Evolutionary conservation across 2,329 filamentous ascomycete genomes (phyloP), one percentile per base, ranked within the genome.

Genomic region (Moelleriella libera): DNA sequence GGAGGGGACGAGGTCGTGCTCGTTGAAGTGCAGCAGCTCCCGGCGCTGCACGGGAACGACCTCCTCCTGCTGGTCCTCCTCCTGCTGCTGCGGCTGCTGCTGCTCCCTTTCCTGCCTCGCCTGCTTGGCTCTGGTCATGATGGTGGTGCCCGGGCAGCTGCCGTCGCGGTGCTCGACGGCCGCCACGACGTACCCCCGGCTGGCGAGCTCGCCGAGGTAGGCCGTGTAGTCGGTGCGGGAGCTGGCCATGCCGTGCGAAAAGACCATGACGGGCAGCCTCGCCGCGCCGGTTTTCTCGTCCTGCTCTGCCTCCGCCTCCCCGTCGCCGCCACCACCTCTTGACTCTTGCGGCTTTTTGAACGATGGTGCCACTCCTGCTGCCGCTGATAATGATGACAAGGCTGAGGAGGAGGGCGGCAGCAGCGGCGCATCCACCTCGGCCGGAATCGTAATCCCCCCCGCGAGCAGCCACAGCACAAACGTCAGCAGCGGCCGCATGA

Each of bases 121-220:
- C n/a, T n/a, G n/a, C n/a, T n/a, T n/a, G n/a, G n/a, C n/a, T n/a
- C n/a, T 59, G 8, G 60, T 53, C 52, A 54, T 61, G 47, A 75
- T 58, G 37, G 66, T 47, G 2, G 67, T 65, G 0, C 70, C 71
- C 0, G 72, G 72, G 10, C 65, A 68, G 48, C 69, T 73, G 6
- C 72, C 72, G 48, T 76, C 72, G 41, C 72, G 67, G 53, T 76
- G 72, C 54, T 75, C 72, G 9, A 75, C 50, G 34, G 71, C 68
- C 39, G 69, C 72, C 31, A 75, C 66, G 12, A 76, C 58, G 45
- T 68, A 63, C 7, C 72, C 72, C 1, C 66, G 63, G n/a, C 68
- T 70, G 7, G 72, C 71, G 1, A 75, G 61, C 49, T 73, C 68
- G 49, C 70, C 69, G 12, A 71, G 62, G 53, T 68, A 75, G 55